Base-by-base conservation (phyloP, 2,329 filamentous ascomycete genomes). In the Chalara sp. region DNA sequence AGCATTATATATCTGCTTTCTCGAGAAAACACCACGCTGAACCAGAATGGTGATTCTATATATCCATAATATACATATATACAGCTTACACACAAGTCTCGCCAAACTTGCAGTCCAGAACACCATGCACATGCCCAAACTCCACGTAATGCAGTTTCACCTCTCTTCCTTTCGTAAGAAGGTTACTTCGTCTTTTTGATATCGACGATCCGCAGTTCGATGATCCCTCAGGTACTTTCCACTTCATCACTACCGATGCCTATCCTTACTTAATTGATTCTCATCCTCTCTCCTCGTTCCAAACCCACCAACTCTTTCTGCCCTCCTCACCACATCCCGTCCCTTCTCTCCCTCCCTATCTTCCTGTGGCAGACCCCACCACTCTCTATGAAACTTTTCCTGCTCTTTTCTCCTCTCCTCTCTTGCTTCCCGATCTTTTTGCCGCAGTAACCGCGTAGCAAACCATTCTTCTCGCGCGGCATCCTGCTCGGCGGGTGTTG, bases 391-490 rank as follows among this genome's bases (percentile, higher is more conserved):
- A 54, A 85, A 84, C 44, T 76, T 75, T 67, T 84, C 80, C 70
- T 85, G 81, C 61, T 83, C 80, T 48, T 73, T 70, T 57, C 78
- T 78, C 60, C 81, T 72, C 53, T 71, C 71, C 50, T 78, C 75
- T 61, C 84, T 83, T 55, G 77, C 75, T 68, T 89, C 84, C 37
- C 83, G 73, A 68, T 86, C 81, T 51, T 72, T 73, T 61, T 83
- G 79, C 50, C 91, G 77, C 71, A 89, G 81, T 60, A 88, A 75
- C 47, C 88, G 79, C 56, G 80, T 77, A 47, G 83, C 81, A 68
- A 97, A 97, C 93, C 93, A 99, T 67, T 97, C 90, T 68, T 90
- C 87, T 48, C 93, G 77, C 56, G 93, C 93, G 29, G 82, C 83
- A 71, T 99, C 93, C 69, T 95, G 80, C 67, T 95, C 89, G 49